A percentile compares a stretch with the other conserved stretches of the same genome.
Conservation (phyloP, 345 rosid species). For the Euphorbia tirucalli region DNA sequence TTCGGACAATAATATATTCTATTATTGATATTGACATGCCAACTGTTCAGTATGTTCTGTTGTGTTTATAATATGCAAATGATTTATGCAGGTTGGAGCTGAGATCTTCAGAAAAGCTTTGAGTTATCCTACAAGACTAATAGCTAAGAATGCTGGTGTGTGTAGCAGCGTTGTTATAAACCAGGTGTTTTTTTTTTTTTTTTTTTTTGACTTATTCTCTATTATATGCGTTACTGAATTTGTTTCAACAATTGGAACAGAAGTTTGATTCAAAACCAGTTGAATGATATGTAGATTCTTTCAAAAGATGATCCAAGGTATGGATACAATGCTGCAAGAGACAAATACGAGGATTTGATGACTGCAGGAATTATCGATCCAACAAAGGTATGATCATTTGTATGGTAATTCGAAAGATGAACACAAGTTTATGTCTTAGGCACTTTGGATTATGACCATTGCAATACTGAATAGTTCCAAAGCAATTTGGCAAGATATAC, state of each 20-base stretch:
- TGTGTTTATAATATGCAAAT: conserved; percentile 2
- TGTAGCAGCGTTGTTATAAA: conserved; percentile 74
- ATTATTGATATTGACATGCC: not conserved
- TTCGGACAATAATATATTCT: not conserved
- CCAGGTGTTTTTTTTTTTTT: conserved; percentile 54
- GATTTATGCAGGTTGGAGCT: conserved; percentile 65
- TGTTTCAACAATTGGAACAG: not conserved
- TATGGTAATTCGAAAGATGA: not conserved
- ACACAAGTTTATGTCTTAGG: not conserved
- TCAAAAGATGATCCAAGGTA: conserved; percentile 45
- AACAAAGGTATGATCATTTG: conserved; percentile 51
- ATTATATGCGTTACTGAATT: not conserved
- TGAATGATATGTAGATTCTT: conserved; percentile 48
- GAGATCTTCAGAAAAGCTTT: conserved; percentile 85
- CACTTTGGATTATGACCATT: not conserved
- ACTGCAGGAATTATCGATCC: conserved; percentile 85
- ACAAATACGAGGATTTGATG: conserved; percentile 73
- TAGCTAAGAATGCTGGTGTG: conserved; percentile 83
- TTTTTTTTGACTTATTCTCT: conserved; percentile 3
- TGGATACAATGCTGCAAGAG: conserved; percentile 86
- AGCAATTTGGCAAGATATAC: not conserved
- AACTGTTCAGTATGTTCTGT: not conserved
- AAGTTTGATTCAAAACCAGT: conserved; percentile 11
- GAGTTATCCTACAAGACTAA: conserved; percentile 67
- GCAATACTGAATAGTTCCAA: not conserved